Conservation (phyloP, 2,329 filamentous ascomycete species). For the Aspergillus versicolor region DNA sequence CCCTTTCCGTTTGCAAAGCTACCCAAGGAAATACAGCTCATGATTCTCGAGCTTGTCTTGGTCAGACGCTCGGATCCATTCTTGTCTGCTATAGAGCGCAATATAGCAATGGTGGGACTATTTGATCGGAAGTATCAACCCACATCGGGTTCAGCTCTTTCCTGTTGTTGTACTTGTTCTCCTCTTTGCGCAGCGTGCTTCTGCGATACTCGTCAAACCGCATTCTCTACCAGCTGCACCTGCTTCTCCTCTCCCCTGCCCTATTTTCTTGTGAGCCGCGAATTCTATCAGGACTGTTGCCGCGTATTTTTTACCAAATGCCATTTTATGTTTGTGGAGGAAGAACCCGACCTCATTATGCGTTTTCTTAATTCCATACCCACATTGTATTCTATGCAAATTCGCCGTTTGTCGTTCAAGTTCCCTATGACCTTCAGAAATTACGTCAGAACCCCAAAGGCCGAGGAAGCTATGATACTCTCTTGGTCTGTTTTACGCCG, state of each 20-base stretch:
- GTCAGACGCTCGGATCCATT: constrained; percentile 16
- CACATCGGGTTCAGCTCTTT: constrained; percentile 6
- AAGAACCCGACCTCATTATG: constrained; percentile 24
- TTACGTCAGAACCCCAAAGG: background rate
- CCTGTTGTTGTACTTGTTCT: constrained; percentile 26
- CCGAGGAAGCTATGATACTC: constrained; percentile 13
- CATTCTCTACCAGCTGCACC: constrained; percentile 24
- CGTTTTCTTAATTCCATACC: constrained; percentile 19
- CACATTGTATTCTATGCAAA: constrained; percentile 18
- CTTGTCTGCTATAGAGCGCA: constrained; percentile 8
- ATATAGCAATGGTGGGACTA: constrained; percentile 14
- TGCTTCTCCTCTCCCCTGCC: constrained; percentile 24
- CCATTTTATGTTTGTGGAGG: constrained; percentile 22
- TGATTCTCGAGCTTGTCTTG: constrained; percentile 22
- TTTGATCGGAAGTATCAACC: constrained; percentile 16
- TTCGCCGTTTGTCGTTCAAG: constrained; percentile 23
- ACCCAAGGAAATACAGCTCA: constrained; percentile 28
- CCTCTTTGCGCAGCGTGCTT: constrained; percentile 21
- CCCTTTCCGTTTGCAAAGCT: constrained; percentile 24
- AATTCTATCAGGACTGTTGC: constrained; percentile 23
- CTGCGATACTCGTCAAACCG: constrained; percentile 21
- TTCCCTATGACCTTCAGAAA: constrained; percentile 18
- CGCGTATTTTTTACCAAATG: constrained; percentile 23
- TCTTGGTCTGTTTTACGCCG: constrained; percentile 26
- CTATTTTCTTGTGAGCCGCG: constrained; percentile 26